A percentile compares a stretch with the other conserved stretches of the same genome.
Conservation (phyloP, 495 filamentous ascomycete species). For the Penicillium waksmanii region DNA sequence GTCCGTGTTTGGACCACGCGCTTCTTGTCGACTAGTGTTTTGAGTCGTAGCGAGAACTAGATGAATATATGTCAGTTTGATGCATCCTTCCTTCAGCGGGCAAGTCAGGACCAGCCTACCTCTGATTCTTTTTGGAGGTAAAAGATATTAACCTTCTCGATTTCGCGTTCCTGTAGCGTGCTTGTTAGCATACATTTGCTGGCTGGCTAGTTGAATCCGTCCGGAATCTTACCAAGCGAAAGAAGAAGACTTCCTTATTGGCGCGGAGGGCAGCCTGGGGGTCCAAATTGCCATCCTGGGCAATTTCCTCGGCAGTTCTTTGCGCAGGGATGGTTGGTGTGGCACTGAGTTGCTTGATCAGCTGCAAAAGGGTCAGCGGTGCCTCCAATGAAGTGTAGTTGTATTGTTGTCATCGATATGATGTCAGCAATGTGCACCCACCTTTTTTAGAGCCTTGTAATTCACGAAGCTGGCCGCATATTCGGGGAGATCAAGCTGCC, state of each 20-base stretch:
- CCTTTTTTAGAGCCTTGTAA: constrained; percentile 99
- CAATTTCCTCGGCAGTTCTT: constrained; percentile 58
- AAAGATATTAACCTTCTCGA: constrained; percentile 98
- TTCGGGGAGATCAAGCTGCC: constrained; percentile 97
- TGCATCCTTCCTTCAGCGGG: no score
- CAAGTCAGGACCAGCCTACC: constrained; percentile 51
- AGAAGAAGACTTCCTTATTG: constrained; percentile 98
- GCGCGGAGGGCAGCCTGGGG: constrained; percentile 92
- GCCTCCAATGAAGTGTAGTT: neutral
- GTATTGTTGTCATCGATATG: no score
- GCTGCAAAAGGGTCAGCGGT: constrained; percentile 55
- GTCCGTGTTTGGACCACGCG: constrained; percentile 78
- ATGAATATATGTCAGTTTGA: no score
- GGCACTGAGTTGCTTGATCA: constrained; percentile 96
- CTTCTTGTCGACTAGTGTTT: constrained; percentile 93
- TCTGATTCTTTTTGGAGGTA: constrained; percentile 98
- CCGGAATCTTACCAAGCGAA: constrained; percentile 72
- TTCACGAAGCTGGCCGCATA: constrained; percentile 99
- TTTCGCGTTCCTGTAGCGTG: constrained; percentile 77
- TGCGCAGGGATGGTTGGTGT: constrained; percentile 81
- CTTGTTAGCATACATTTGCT: neutral
- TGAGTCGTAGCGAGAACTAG: constrained; percentile 88
- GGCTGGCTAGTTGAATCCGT: neutral
- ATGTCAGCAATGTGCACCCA: constrained; percentile 32
- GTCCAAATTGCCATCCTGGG: constrained; percentile 56